Conservation (phyloP, 768 basidiomycete species). For the Tephrocybe sp. region DNA sequence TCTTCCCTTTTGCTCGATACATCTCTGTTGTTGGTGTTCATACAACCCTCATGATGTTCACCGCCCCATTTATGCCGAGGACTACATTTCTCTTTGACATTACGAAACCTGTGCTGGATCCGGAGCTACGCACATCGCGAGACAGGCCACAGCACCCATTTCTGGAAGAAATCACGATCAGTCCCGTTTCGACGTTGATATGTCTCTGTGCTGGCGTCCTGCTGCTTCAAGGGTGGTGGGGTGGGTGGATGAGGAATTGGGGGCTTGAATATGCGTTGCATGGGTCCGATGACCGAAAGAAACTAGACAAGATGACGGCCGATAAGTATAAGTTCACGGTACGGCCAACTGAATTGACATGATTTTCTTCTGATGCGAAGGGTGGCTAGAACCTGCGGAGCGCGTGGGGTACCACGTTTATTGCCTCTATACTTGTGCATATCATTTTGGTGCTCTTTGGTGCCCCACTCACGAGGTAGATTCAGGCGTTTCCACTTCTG, state of each 20-base stretch:
- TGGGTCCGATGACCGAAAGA: conserved; percentile 41
- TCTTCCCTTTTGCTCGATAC: conserved; percentile 46
- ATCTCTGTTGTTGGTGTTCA: conserved; percentile 68
- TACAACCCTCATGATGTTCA: conserved; percentile 61
- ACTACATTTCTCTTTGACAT: conserved; percentile 43
- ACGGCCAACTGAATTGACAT: conserved; percentile 17
- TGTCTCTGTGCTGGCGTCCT: conserved; percentile 56
- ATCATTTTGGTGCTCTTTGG: conserved; percentile 64
- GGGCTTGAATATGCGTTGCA: conserved; percentile 39
- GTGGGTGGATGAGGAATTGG: conserved; percentile 61
- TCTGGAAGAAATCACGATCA: conserved; percentile 60
- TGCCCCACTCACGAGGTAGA: conserved; percentile 61
- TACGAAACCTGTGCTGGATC: conserved; percentile 28
- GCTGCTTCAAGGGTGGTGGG: conserved; percentile 71
- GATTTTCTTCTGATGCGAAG: not conserved
- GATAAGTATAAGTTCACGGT: conserved; percentile 39
- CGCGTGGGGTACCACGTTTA: conserved; percentile 53
- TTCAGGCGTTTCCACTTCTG: conserved; percentile 13
- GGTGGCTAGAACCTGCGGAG: conserved; percentile 44
- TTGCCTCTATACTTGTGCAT: conserved; percentile 46
- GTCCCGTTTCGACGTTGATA: conserved; percentile 53
- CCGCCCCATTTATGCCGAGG: conserved; percentile 69
- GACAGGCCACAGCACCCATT: conserved; percentile 74
- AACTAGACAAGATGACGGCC: conserved; percentile 37
- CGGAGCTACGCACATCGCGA: conserved; percentile 34